Evolutionary conservation across 2,329 filamentous ascomycete genomes (phyloP).

Genomic region (Fusarium odoratissimum): DNA sequence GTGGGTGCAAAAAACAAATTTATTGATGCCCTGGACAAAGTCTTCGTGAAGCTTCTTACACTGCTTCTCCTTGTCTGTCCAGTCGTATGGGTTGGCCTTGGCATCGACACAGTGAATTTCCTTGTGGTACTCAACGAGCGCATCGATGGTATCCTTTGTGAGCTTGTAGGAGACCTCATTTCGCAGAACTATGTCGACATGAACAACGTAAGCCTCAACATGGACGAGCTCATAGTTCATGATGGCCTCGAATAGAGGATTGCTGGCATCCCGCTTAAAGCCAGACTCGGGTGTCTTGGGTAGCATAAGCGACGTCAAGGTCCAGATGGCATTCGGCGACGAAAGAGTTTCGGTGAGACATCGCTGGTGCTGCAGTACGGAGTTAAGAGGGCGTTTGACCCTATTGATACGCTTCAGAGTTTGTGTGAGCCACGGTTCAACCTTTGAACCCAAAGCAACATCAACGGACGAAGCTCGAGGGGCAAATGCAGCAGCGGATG

Average conservation of each 20-base stretch:
- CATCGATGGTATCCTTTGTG: conserved; percentile 91
- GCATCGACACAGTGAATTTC: conserved; percentile 92
- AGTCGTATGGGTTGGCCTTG: conserved; percentile 89
- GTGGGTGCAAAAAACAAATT: conserved; percentile 91
- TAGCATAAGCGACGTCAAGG: conserved; percentile 90
- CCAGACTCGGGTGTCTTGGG: conserved; percentile 89
- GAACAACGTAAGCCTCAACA: conserved; percentile 96
- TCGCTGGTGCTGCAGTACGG: conserved; percentile 91
- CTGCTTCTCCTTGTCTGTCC: conserved; percentile 96
- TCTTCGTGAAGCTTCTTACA: conserved; percentile 97
- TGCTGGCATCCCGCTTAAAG: conserved; percentile 78
- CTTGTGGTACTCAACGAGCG: conserved; percentile 94
- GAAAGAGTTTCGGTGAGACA: conserved; percentile 96
- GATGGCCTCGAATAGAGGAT: conserved; percentile 73
- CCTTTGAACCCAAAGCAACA: conserved; percentile 89
- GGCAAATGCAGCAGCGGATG: conserved; percentile 95
- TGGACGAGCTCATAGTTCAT: conserved; percentile 95
- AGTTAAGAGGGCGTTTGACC: conserved; percentile 96
- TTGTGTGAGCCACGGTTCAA: conserved; percentile 96
- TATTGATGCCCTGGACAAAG: conserved; percentile 96
- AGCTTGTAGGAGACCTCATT: conserved; percentile 99
- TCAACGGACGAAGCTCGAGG: conserved; percentile 90
- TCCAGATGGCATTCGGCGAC: conserved; percentile 91
- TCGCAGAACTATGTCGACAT: conserved; percentile 97
- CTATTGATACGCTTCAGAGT: conserved; percentile 97